Conservation (phyloP, 768 basidiomycete genomes). For the Amanita rubescens region DNA sequence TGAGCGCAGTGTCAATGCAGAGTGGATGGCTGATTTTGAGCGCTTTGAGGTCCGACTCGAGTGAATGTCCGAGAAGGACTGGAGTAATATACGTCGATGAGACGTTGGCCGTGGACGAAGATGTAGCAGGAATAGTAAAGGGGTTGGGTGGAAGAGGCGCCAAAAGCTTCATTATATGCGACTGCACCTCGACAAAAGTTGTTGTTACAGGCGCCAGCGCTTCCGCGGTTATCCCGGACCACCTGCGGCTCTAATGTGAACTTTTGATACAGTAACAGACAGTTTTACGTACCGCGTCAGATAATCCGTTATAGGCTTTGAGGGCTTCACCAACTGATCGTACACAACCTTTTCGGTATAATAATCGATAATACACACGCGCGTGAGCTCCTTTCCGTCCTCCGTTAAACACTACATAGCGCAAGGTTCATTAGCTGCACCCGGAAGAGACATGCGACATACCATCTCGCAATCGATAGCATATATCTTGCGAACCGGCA, state of each 20-base stretch:
- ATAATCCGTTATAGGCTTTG: conserved; percentile 81
- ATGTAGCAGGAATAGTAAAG: conserved; percentile 23
- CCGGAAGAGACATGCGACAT: conserved; percentile 13
- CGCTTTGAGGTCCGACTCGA: conserved; percentile 89
- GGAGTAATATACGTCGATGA: conserved; percentile 39
- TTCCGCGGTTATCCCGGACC: conserved; percentile 88
- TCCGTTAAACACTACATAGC: conserved; percentile 70
- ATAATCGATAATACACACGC: conserved; percentile 81
- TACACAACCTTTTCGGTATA: conserved; percentile 65
- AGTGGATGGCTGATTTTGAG: conserved; percentile 80
- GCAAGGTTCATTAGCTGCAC: conserved; percentile 3
- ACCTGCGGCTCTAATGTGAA: conserved; percentile 35
- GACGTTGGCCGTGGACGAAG: conserved; percentile 11
- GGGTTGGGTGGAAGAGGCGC: conserved; percentile 36
- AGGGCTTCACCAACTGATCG: conserved; percentile 86
- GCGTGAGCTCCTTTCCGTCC: conserved; percentile 83
- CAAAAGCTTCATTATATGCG: conserved; percentile 55
- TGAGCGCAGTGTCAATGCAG: conserved; percentile 87
- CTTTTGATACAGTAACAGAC: background rate
- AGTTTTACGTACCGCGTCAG: conserved; percentile 62
- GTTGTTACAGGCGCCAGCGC: conserved; percentile 64
- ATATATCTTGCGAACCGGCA: conserved; percentile 46
- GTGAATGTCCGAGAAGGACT: conserved; percentile 89
- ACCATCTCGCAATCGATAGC: conserved; percentile 99
- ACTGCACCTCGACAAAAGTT: conserved; percentile 73